Evolutionary conservation across 345 rosid genomes (phyloP).

Genomic region (Litchi chinensis): DNA sequence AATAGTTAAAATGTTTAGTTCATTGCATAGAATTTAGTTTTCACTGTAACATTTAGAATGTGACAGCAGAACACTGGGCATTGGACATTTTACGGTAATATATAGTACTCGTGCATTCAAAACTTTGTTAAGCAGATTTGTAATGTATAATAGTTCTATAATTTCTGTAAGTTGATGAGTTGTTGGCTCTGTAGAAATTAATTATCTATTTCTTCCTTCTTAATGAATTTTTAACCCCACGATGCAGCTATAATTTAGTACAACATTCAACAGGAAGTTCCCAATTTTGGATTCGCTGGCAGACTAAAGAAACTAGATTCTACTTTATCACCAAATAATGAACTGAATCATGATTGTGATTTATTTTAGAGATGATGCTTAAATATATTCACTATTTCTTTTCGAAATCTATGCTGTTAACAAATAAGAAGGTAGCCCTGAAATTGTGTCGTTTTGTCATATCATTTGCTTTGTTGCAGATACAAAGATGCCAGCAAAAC

Average conservation of each 20-base stretch:
- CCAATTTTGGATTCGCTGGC: neutral
- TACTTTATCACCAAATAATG: constrained; percentile 4
- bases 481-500: constrained; percentile 93
- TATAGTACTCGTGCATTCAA: constrained; percentile 1
- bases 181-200: neutral
- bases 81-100: neutral
- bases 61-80: neutral
- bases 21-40: neutral
- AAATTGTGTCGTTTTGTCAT: constrained; percentile 8
- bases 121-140: neutral
- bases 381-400: neutral
- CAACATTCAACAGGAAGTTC: neutral
- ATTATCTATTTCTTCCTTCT: neutral
- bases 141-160: neutral
- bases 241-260: constrained; percentile 5
- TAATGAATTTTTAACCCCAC: neutral
- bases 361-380: neutral
- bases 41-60: neutral
- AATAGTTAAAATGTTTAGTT: neutral
- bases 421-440: neutral
- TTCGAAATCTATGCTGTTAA: neutral
- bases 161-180: neutral
- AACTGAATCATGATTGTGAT: neutral
- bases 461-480: constrained; percentile 41
- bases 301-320: constrained; percentile 1